Conservation (phyloP, 352 stramenopile genomes). For the Phytopythium sindhum region DNA sequence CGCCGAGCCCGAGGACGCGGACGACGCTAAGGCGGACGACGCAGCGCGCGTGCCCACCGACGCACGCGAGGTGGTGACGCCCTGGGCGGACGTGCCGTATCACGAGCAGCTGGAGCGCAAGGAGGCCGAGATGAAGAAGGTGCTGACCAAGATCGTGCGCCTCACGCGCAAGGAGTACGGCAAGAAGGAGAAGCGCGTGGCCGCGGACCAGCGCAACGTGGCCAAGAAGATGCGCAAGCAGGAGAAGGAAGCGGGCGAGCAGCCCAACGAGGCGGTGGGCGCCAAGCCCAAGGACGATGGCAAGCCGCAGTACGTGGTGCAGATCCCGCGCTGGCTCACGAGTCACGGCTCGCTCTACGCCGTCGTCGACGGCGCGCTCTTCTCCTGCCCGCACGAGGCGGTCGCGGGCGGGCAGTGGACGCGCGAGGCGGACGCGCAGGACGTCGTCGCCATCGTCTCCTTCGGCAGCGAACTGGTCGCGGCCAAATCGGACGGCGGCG, state of each 20-base stretch:
- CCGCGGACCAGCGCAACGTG: constrained; percentile 48
- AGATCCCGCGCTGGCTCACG: constrained; percentile 71
- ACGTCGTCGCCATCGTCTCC: constrained; percentile 63
- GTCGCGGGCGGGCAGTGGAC: constrained; percentile 36
- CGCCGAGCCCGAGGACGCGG: constrained; percentile 15
- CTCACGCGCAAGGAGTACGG: constrained; percentile 81
- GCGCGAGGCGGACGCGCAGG: constrained; percentile 31
- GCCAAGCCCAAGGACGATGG: constrained; percentile 17
- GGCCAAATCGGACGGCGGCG: constrained; percentile 43
- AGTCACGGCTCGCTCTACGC: constrained; percentile 74
- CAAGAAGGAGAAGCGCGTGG: constrained; percentile 85
- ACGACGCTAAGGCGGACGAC: neutral
- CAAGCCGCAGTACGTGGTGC: constrained; percentile 33
- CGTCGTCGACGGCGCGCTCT: constrained; percentile 51
- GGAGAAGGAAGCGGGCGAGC: constrained; percentile 57
- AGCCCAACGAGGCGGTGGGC: constrained; percentile 12
- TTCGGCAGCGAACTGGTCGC: constrained; percentile 73
- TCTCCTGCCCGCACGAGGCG: constrained; percentile 59
- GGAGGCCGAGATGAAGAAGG: constrained; percentile 88
- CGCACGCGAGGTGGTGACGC: constrained; percentile 76
- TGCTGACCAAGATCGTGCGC: constrained; percentile 83
- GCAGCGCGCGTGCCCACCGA: constrained; percentile 10
- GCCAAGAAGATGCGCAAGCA: constrained; percentile 58
- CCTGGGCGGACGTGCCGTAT: constrained; percentile 76
- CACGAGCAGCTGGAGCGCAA: constrained; percentile 83